Percentiles rank a stretch among this genome's conserved stretches.
These are phyloP conservation scores for Glycine latifolia DNA, from an alignment of 306 rosid genomes.

Conservation along the genomic window DNA sequence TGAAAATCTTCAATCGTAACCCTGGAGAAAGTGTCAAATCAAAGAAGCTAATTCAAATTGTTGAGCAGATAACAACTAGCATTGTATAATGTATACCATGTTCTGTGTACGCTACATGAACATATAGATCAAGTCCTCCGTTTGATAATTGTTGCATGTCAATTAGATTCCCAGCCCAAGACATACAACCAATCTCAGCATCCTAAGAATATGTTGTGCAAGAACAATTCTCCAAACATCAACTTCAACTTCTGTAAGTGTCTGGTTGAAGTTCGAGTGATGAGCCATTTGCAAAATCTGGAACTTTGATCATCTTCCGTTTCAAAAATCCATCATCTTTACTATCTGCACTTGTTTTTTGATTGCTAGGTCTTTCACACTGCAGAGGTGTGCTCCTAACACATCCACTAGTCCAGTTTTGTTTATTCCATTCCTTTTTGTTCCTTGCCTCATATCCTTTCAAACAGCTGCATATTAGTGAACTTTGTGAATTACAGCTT, in stretches of 20 bases:
- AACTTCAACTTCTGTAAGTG: background rate
- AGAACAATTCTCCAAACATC: conserved; percentile 43
- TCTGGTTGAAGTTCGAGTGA: background rate
- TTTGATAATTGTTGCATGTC: conserved; percentile 30
- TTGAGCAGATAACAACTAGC: too few relatives aligned
- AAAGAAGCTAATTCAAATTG: background rate
- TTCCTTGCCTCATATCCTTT: conserved; percentile 54
- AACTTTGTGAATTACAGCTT: background rate
- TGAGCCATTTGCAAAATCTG: conserved; percentile 12
- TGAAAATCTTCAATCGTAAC: background rate
- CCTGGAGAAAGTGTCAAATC: background rate
- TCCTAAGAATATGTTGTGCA: conserved; percentile 40
- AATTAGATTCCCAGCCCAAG: conserved; percentile 39
- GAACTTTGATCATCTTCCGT: conserved; percentile 49
- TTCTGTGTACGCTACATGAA: conserved; percentile 40
- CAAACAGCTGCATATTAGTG: conserved; percentile 53
- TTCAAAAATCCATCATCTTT: conserved; percentile 49
- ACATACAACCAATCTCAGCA: conserved; percentile 37
- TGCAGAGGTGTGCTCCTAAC: conserved; percentile 38
- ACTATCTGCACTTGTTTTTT: background rate
- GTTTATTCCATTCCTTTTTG: conserved; percentile 40
- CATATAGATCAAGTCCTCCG: conserved; percentile 43
- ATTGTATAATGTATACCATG: background rate
- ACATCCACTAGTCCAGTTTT: conserved; percentile 47
- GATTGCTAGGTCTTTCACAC: conserved; percentile 36